Evolutionary conservation across 768 basidiomycete species (phyloP).

Genomic region (Leccinum disarticulatum): DNA sequence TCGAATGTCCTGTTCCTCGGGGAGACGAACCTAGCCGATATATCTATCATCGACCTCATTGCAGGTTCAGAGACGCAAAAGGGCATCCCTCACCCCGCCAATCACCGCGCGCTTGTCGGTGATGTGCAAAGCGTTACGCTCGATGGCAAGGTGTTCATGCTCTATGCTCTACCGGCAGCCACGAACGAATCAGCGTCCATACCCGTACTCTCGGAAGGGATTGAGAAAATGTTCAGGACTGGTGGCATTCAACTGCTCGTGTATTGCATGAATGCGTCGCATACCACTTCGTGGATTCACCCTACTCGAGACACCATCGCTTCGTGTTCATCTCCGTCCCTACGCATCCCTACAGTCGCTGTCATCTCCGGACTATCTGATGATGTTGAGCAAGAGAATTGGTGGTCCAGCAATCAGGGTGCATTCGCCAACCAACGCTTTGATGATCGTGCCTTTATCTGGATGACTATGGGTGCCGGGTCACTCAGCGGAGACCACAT

Average conservation of each 20-base stretch:
- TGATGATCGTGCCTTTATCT: slow-evolving; percentile 19
- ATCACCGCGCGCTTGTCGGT: background rate
- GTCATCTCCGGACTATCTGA: slow-evolving; percentile 17
- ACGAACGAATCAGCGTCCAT: slow-evolving; percentile 2
- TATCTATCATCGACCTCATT: slow-evolving; percentile 22
- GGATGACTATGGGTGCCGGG: background rate
- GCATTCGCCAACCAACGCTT: slow-evolving; percentile 14
- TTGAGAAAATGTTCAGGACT: slow-evolving; percentile 2
- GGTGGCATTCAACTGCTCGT: slow-evolving; percentile 20
- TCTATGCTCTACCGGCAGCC: slow-evolving; percentile 5
- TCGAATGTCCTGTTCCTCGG: slow-evolving; percentile 23
- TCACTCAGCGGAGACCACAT: slow-evolving; percentile 4
- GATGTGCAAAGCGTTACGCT: slow-evolving; percentile 14
- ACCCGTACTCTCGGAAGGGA: background rate
- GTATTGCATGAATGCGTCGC: slow-evolving; percentile 21
- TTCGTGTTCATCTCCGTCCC: background rate
- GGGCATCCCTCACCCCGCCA: background rate
- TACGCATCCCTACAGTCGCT: slow-evolving; percentile 16
- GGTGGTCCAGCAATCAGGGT: slow-evolving; percentile 19
- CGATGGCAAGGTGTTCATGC: slow-evolving; percentile 16
- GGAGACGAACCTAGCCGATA: slow-evolving; percentile 19
- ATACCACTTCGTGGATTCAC: slow-evolving; percentile 13
- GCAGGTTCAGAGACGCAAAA: slow-evolving; percentile 8
- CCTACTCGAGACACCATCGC: slow-evolving; percentile 10
- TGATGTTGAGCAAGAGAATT: slow-evolving; percentile 10